phyloP scores from a whole-genome alignment of 2,329 filamentous ascomycete species.

The Aspergillus vadensis region DNA sequence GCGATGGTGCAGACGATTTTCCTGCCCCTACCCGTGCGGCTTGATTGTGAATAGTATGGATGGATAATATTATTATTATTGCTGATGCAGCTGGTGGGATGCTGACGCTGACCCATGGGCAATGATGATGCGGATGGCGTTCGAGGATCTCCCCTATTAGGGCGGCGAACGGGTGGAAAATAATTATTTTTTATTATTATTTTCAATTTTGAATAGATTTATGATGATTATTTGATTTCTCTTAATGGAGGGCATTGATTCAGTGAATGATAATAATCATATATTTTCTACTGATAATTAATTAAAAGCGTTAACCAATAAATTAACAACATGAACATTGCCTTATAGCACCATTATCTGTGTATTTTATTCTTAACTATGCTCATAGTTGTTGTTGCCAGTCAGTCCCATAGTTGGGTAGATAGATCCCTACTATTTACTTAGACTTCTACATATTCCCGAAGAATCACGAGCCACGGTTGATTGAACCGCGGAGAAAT shows the following conservation, averaged over 20 bases:
- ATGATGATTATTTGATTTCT: too few species aligned
- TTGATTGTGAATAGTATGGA: constrained; percentile 2
- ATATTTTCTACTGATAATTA: neutral
- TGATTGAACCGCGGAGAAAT: constrained; percentile 7
- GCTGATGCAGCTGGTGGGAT: neutral
- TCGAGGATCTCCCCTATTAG: neutral
- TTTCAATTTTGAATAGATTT: neutral
- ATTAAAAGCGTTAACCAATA: too few species aligned
- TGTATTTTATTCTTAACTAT: neutral
- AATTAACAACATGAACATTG: too few species aligned
- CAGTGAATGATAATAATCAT: neutral
- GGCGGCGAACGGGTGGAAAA: neutral
- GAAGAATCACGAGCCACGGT: constrained; percentile 3
- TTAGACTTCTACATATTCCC: neutral
- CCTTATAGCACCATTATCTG: neutral
- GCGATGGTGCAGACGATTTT: constrained; percentile 15
- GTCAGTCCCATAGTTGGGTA: neutral
- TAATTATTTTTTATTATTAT: neutral
- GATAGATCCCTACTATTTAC: neutral
- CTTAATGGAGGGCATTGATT: neutral
- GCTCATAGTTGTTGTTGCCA: neutral
- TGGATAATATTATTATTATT: too few species aligned
- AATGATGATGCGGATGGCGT: neutral
- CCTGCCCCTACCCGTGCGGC: constrained; percentile 23
- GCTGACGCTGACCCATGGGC: neutral